Base-by-base conservation (phyloP, 2,329 filamentous ascomycete species). In the Moelleriella libera region DNA sequence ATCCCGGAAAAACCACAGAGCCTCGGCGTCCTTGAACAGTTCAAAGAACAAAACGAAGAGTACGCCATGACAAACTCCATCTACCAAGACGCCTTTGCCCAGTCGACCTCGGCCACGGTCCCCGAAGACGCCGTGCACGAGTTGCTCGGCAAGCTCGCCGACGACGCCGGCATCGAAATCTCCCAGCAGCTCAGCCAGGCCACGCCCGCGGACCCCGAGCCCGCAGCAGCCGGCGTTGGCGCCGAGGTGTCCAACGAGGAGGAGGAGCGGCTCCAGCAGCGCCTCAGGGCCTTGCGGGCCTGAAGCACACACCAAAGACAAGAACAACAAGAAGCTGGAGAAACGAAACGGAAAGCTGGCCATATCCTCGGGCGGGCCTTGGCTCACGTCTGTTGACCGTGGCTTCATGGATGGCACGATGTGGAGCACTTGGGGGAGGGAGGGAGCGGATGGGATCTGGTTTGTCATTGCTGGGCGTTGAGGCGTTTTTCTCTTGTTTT, bases 61-160 rank as follows among this genome's bases (percentile, higher is more conserved):
- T 79, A 79, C 63, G 73, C 75, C 62, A 76, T 80, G 67, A 74
- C 69, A 60, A 79, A 78, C 63, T 75, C 81, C 55, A 88, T 89
- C 66, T 92, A 92, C 66, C 86, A 90, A 64, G 88, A 89, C 59
- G 85, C 87, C 50, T 90, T 89, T 52, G 80, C 78, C 28, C 82
- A 84, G 51, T 84, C 83, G 39, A 94, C 88, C 1, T 63, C 85
- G 65, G 58, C 83, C 69, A 61, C 85, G 71, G 63, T 89, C 68
- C 68, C 85, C 69, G 66, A 94, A 61, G 88, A 94, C 55, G 87
- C 89, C 55, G 87, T 94, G 2, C 88, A 94, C 63, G 81, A 87
- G 54, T 68, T 94, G 52, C 83, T 94, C 66, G 83, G 79, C 53
- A 85, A 94, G 67, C 78, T 92, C 42, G 88, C 88, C 52, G 88